Base-by-base conservation (phyloP, 805 yeast genomes). In the Soucietia sequanensis region DNA sequence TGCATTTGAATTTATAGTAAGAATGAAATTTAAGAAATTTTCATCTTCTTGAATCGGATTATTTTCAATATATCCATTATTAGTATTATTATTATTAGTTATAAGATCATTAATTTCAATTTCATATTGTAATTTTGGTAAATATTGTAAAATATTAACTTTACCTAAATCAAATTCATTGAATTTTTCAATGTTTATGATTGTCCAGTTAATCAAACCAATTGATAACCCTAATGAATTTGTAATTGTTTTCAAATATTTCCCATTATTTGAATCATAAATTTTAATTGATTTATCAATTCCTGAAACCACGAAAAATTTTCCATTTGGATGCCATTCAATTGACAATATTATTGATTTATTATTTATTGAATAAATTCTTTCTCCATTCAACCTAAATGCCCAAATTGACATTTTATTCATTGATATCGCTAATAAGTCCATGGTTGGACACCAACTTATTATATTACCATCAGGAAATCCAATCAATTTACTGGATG, bases 371-470 rank as follows among this genome's bases (percentile, higher is more conserved):
- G 76, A 65, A 66, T 77, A 78, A 4, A 78, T 74, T 14, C 74
- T 46, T 39, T 72, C 74, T 1, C 81, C 82, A 38, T 70, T 73
- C 27, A 70, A 54, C 31, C 86, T 68, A 43, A 72, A 76, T 7
- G 80, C 68, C 62, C 76, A 65, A 4, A 68, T 47, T 4, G 74
- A 79, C 53, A 37, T 63, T 39, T 47, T 60, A 48, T 37, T 81
- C 84, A 55, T 75, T 7, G 78, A 62, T 2, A 79, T 50, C 5
- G 78, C 72, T 22, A 81, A 42, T 21, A 77, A 62, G 42, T 75
- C 75, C 67, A 77, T 70, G 7, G 70, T 59, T 2, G 82, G 81
- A 47, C 80, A 76, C 68, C 73, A 69, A 26, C 62, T 58, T 31
- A 67, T 41, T 39, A 62, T 50, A 34, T 57, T 60, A 1, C 70